Percentiles rank a stretch among this genome's conserved stretches.
Evolutionary conservation across 192 early-diverging fungal species (phyloP).

Genomic region (Coemansia sp.): DNA sequence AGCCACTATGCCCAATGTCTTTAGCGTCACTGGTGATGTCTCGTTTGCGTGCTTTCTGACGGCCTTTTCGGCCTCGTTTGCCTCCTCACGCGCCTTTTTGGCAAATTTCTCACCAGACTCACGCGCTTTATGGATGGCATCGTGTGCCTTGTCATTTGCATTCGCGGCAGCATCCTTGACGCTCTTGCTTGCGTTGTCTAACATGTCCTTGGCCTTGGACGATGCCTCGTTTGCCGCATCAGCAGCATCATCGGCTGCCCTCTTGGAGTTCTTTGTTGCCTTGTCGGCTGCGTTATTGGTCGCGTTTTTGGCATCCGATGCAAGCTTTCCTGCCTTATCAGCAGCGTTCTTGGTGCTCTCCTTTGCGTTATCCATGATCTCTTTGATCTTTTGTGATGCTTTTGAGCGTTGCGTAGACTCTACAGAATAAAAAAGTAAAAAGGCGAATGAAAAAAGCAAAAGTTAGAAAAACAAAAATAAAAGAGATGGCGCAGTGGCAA

Average conservation of each 20-base stretch:
- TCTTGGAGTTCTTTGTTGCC: slow-evolving; percentile 16
- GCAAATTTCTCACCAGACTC: slow-evolving; percentile 45
- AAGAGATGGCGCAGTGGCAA: not conserved
- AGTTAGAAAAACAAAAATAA: slow-evolving; percentile 4
- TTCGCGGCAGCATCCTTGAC: slow-evolving; percentile 34
- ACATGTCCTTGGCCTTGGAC: slow-evolving; percentile 29
- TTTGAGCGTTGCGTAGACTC: slow-evolving; percentile 15
- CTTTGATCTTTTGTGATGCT: slow-evolving; percentile 27
- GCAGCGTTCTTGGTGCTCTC: slow-evolving; percentile 19
- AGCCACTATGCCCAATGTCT: slow-evolving; percentile 37
- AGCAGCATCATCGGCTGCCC: slow-evolving; percentile 18
- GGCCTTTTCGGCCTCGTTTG: slow-evolving; percentile 42
- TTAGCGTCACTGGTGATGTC: slow-evolving; percentile 29
- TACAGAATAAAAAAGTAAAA: slow-evolving; percentile 6
- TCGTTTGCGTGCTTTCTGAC: slow-evolving; percentile 35
- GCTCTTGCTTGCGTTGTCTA: slow-evolving; percentile 47
- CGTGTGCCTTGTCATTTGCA: slow-evolving; percentile 44
- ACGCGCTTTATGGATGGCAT: slow-evolving; percentile 25
- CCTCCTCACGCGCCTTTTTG: slow-evolving; percentile 44
- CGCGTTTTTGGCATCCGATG: slow-evolving; percentile 14
- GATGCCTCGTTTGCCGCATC: slow-evolving; percentile 29
- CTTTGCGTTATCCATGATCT: slow-evolving; percentile 29
- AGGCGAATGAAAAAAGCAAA: not conserved
- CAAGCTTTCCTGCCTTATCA: slow-evolving; percentile 12
- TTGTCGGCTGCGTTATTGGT: slow-evolving; percentile 15